Conservation (phyloP, 1,139 yeast genomes). For the Tardiomyces blankii region DNA sequence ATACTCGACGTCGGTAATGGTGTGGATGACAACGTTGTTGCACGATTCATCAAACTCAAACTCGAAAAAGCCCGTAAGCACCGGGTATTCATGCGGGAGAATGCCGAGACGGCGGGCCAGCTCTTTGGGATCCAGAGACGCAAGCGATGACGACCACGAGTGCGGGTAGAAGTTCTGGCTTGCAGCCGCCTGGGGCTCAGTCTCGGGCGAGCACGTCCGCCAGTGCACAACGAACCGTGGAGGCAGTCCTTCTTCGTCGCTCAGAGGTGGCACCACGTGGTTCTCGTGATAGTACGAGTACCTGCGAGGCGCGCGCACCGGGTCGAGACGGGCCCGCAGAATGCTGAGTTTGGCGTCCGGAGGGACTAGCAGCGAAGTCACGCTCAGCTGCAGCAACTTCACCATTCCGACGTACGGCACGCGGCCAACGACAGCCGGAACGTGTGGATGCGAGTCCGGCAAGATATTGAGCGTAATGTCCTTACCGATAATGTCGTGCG, state of each 20-base stretch:
- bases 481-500: conserved; percentile 37
- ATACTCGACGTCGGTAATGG: conserved; percentile 62
- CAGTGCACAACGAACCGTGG: conserved; percentile 11
- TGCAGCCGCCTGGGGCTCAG: conserved; percentile 4
- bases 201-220: conserved; percentile 12
- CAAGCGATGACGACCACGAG: conserved; percentile 6
- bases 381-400: conserved; percentile 21
- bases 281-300: not conserved
- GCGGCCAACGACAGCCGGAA: conserved; percentile 54
- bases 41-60: conserved; percentile 59
- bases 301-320: not conserved
- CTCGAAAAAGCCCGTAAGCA: conserved; percentile 57
- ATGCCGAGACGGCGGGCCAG: conserved; percentile 6
- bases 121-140: too few relatives aligned
- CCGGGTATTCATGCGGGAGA: conserved; percentile 21
- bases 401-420: conserved; percentile 42
- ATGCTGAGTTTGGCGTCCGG: conserved; percentile 16
- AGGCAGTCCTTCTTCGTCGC: not conserved
- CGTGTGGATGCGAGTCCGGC: conserved; percentile 48
- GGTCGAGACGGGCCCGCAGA: conserved; percentile 8
- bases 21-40: conserved; percentile 49
- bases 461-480: conserved; percentile 49
- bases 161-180: too few relatives aligned
- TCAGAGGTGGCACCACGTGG: conserved; percentile 6
- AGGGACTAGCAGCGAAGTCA: conserved; percentile 20